Evolutionary conservation across 148 eudicot species (phyloP).

Genomic region (Fagopyrum esculentum): DNA sequence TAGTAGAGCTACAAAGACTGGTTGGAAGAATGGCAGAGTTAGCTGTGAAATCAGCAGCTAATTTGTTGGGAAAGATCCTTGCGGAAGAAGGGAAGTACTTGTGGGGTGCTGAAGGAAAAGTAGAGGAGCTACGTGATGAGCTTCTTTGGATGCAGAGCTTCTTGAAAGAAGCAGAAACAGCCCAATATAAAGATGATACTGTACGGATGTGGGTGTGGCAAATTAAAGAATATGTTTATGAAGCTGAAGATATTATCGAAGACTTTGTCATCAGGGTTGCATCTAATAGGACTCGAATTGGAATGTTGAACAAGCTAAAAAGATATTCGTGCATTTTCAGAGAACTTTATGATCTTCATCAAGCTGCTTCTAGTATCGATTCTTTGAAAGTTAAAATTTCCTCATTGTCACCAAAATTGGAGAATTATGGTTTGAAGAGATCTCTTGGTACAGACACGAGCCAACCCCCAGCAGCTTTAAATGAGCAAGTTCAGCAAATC

Average conservation of each 20-base stretch:
- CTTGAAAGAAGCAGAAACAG: conserved; percentile 23
- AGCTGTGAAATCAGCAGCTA: conserved; percentile 26
- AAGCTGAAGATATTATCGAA: conserved; percentile 30
- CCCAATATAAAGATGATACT: conserved; percentile 15
- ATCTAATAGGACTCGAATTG: not conserved
- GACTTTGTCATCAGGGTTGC: conserved; percentile 12
- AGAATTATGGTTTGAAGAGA: conserved; percentile 18
- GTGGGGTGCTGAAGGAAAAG: conserved; percentile 12
- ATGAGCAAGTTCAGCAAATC: not conserved
- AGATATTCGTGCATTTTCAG: conserved; percentile 21
- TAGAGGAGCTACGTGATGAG: conserved; percentile 25
- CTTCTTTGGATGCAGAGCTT: conserved; percentile 35
- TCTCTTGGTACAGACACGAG: not conserved
- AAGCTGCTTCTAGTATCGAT: conserved; percentile 20
- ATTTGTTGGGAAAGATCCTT: conserved; percentile 22
- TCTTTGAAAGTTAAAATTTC: conserved; percentile 20
- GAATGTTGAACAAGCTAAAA: conserved; percentile 14
- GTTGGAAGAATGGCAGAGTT: conserved; percentile 24
- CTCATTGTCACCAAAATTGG: conserved; percentile 10
- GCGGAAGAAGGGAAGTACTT: conserved; percentile 15
- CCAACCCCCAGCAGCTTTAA: not conserved
- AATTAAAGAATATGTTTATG: conserved; percentile 25
- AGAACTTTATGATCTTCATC: conserved; percentile 21
- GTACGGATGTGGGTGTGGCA: conserved; percentile 23
- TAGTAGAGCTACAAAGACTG: too few species aligned